phyloP scores from a whole-genome alignment of 306 rosid genomes.

The Alnus glutinosa region DNA sequence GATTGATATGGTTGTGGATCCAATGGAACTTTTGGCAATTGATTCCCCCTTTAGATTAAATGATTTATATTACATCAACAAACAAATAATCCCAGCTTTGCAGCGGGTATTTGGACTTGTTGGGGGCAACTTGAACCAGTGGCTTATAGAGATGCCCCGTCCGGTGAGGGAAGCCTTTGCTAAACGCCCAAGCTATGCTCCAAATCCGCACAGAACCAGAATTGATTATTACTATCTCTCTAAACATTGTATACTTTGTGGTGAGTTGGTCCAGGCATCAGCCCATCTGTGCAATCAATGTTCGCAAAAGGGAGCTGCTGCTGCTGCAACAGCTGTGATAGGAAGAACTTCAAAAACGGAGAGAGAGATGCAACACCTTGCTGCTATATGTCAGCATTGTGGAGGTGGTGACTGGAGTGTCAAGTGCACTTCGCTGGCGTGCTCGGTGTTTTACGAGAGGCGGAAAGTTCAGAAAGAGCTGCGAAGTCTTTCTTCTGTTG shows the following conservation, averaged over 20 bases:
- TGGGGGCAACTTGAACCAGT: conserved; percentile 77
- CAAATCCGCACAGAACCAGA: conserved; percentile 70
- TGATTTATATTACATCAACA: conserved; percentile 81
- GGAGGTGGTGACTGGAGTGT: conserved; percentile 80
- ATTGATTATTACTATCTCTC: conserved; percentile 91
- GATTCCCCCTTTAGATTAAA: conserved; percentile 79
- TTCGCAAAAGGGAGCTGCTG: conserved; percentile 48
- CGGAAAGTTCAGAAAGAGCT: conserved; percentile 83
- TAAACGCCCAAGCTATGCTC: conserved; percentile 42
- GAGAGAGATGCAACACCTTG: conserved; percentile 87
- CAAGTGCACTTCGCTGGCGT: conserved; percentile 82
- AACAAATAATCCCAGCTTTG: conserved; percentile 90
- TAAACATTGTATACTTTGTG: conserved; percentile 84
- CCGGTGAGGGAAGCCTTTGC: conserved; percentile 61
- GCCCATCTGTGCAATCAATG: conserved; percentile 66
- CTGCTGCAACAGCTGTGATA: conserved; percentile 64
- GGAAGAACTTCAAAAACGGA: conserved; percentile 77
- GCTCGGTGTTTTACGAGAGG: conserved; percentile 82
- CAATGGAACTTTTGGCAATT: conserved; percentile 72
- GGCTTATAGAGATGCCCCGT: conserved; percentile 92
- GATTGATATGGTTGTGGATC: conserved; percentile 91
- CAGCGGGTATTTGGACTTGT: conserved; percentile 86
- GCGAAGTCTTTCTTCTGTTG: conserved; percentile 60
- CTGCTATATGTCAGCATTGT: conserved; percentile 83
- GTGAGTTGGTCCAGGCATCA: conserved; percentile 77